A percentile compares a stretch with the other conserved stretches of the same genome.
Evolutionary conservation across 2,329 filamentous ascomycete species (phyloP).

Genomic region (Trichoderma semiorbis): DNA sequence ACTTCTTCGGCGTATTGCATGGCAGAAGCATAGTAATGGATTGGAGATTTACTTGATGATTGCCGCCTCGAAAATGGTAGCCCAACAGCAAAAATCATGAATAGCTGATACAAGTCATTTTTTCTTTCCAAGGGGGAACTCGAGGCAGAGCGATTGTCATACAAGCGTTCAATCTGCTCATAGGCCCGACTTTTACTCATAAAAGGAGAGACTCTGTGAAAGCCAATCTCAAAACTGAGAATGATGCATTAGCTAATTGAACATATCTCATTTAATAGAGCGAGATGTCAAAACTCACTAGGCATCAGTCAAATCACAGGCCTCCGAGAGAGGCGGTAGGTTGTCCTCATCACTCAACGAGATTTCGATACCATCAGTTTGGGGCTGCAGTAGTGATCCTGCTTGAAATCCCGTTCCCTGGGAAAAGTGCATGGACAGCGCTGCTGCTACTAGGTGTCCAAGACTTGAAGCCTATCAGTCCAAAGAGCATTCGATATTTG

Average conservation of each 20-base stretch:
- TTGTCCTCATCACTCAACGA: neutral
- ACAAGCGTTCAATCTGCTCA: neutral
- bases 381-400: neutral
- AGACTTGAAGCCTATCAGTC: neutral
- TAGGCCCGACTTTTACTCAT: slow-evolving; percentile 5
- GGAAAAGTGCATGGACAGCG: slow-evolving; percentile 7
- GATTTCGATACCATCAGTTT: neutral
- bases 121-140: neutral
- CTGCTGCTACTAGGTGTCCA: slow-evolving; percentile 14
- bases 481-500: neutral
- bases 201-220: slow-evolving; percentile 10
- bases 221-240: neutral
- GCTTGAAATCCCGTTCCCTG: slow-evolving; percentile 1
- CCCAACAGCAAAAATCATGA: neutral
- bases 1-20: neutral
- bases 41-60: neutral
- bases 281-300: neutral
- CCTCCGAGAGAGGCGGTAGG: neutral
- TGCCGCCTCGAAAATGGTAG: neutral
- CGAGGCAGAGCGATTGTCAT: neutral
- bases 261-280: neutral
- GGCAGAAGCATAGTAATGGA: neutral
- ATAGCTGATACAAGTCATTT: neutral
- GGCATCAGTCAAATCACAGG: neutral
- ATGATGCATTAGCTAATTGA: neutral